A percentile compares a stretch with the other conserved stretches of the same genome.
Conservation (phyloP, 1,139 yeast genomes). For the Nadsonia starkeyi-henricii region DNA sequence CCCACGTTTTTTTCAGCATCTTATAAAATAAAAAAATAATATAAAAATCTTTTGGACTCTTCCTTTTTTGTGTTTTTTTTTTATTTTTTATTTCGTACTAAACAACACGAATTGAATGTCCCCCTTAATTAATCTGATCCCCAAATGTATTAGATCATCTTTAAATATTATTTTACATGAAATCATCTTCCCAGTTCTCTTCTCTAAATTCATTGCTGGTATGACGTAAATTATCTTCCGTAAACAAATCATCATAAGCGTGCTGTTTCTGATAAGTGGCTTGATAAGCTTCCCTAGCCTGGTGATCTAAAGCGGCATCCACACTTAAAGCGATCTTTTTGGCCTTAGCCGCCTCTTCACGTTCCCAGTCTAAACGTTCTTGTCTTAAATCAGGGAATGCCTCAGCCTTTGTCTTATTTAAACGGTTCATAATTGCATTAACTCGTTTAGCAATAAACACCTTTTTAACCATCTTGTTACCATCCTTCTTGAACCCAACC, state of each 20-base stretch:
- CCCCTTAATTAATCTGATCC: not conserved
- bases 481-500: constrained; percentile 53
- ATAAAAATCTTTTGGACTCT: not conserved
- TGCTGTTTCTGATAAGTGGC: constrained; percentile 25
- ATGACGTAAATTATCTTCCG: constrained; percentile 34
- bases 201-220: constrained; percentile 40
- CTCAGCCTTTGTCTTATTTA: constrained; percentile 55
- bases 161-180: constrained; percentile 28
- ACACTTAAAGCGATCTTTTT: constrained; percentile 13
- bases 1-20: not conserved
- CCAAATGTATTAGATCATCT: not conserved
- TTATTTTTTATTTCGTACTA: not conserved
- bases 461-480: constrained; percentile 35
- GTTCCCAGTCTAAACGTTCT: constrained; percentile 23
- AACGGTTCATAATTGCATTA: constrained; percentile 47
- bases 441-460: constrained; percentile 44
- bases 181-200: constrained; percentile 58
- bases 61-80: not conserved
- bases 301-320: constrained; percentile 10
- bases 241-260: constrained; percentile 46
- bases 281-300: constrained; percentile 20
- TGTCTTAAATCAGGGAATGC: constrained; percentile 35
- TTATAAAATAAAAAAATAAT: not conserved
- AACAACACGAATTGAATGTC: too few species aligned
- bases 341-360: constrained; percentile 20